A percentile compares a stretch with the other conserved stretches of the same genome.
phyloP scores from a whole-genome alignment of 1,139 yeast species.

The Hyphopichia fennica region DNA sequence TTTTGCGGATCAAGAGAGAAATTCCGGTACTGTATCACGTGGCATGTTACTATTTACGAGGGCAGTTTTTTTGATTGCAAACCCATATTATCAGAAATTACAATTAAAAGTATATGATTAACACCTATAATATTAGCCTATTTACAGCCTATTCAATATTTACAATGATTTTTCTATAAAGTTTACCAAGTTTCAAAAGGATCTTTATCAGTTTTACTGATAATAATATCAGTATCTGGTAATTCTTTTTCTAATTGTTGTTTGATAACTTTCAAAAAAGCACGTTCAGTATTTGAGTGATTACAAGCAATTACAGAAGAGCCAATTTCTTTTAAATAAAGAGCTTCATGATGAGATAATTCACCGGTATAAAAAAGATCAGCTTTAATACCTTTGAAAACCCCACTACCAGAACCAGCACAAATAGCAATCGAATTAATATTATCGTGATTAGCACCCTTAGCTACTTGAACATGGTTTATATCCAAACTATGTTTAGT shows the following conservation, averaged over 20 bases:
- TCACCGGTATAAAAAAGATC: conserved; percentile 91
- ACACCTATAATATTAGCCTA: too few relatives aligned
- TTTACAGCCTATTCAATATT: too few relatives aligned
- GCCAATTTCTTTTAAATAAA: conserved; percentile 72
- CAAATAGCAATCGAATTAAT: conserved; percentile 75
- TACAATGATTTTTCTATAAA: not conserved
- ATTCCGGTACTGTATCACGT: not conserved
- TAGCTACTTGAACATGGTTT: conserved; percentile 63
- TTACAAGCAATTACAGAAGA: conserved; percentile 74
- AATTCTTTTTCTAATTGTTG: conserved; percentile 50
- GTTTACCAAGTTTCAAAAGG: conserved; percentile 49
- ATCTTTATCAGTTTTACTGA: conserved; percentile 57
- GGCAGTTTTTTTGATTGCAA: not conserved
- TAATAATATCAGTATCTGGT: conserved; percentile 38
- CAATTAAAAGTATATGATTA: too few relatives aligned
- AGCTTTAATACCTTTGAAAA: conserved; percentile 62
- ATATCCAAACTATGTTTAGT: conserved; percentile 59
- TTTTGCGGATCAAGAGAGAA: too few relatives aligned
- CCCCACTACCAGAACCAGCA: conserved; percentile 91
- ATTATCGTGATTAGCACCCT: conserved; percentile 29
- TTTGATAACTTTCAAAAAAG: conserved; percentile 59
- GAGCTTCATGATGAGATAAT: conserved; percentile 87
- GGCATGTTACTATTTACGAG: not conserved
- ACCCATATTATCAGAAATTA: too few relatives aligned
- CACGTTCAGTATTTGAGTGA: conserved; percentile 92